phyloP scores from a whole-genome alignment of 495 filamentous ascomycete genomes.

The Chaetomium fimeti region DNA sequence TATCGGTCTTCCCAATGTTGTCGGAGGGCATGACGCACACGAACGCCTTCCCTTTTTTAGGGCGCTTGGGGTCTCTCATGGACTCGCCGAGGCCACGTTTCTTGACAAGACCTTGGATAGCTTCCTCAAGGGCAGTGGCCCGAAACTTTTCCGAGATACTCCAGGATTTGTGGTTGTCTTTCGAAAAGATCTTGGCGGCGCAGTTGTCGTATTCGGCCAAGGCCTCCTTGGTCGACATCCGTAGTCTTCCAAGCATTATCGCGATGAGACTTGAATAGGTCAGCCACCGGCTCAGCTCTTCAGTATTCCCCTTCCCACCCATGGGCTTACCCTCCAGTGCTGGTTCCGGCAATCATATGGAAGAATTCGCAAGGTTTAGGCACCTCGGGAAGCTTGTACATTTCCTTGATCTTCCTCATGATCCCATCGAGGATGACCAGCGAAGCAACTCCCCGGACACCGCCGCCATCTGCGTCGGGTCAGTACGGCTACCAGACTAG shows the following conservation, averaged over 20 bases:
- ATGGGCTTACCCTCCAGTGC: conserved; percentile 40
- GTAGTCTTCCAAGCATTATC: conserved; percentile 39
- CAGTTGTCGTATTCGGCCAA: conserved; percentile 31
- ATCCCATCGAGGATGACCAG: conserved; percentile 39
- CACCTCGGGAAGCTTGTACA: conserved; percentile 13
- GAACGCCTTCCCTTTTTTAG: conserved; percentile 19
- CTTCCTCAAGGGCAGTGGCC: conserved; percentile 19
- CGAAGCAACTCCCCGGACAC: conserved; percentile 38
- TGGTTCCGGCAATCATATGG: conserved; percentile 42
- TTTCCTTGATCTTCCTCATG: conserved; percentile 33
- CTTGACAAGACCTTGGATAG: conserved; percentile 19
- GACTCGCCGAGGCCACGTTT: conserved; percentile 4
- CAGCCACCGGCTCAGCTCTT: background rate
- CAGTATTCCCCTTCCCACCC: background rate
- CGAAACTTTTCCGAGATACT: conserved; percentile 15
- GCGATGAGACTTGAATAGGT: conserved; percentile 33
- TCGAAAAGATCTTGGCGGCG: conserved; percentile 32
- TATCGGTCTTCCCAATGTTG: background rate
- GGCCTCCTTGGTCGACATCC: conserved; percentile 37
- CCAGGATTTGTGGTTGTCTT: conserved; percentile 28
- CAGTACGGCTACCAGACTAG: background rate
- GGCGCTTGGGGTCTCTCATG: conserved; percentile 20
- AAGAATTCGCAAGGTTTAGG: conserved; percentile 43
- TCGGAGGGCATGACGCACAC: conserved; percentile 24
- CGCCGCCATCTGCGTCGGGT: conserved; percentile 37